phyloP scores from a whole-genome alignment of 306 rosid species.

The Luffa acutangula region DNA sequence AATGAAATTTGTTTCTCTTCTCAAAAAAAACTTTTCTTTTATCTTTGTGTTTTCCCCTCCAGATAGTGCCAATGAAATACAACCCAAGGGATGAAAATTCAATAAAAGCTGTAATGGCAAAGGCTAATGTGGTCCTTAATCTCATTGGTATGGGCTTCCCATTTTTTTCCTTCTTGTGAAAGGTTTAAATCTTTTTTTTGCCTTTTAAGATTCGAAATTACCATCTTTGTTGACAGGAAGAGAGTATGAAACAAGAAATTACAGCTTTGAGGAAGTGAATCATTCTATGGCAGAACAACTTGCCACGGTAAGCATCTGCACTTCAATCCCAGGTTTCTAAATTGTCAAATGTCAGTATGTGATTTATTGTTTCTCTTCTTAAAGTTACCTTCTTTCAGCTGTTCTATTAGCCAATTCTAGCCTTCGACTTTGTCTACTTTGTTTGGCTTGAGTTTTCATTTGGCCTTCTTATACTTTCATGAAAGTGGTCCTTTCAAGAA shows the following conservation, averaged over 20 bases:
- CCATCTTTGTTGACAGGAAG: slow-evolving; percentile 50
- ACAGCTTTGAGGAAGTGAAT: slow-evolving; percentile 89
- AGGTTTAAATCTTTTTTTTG: neutral
- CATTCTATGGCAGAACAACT: slow-evolving; percentile 84
- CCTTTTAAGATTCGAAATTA: neutral
- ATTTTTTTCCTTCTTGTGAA: neutral
- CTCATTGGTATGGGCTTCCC: slow-evolving; percentile 62
- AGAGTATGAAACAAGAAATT: slow-evolving; percentile 94
- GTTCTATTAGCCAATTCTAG: neutral
- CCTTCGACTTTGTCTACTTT: neutral
- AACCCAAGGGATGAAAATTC: slow-evolving; percentile 91
- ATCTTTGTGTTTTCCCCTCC: neutral
- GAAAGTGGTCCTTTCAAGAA: neutral
- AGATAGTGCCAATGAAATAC: slow-evolving; percentile 97
- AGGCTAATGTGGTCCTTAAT: slow-evolving; percentile 90
- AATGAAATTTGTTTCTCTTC: too few relatives aligned
- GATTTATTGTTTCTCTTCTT: neutral
- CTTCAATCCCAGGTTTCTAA: neutral
- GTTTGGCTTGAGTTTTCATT: neutral
- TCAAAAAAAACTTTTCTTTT: slow-evolving; percentile 7
- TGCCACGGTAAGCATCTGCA: slow-evolving; percentile 42
- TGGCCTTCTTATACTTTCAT: neutral
- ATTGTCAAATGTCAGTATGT: neutral
- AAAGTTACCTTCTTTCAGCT: neutral
- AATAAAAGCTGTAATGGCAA: slow-evolving; percentile 94